Conservation (phyloP, 805 yeast genomes). For the Cyberlindnera mycetangii region DNA sequence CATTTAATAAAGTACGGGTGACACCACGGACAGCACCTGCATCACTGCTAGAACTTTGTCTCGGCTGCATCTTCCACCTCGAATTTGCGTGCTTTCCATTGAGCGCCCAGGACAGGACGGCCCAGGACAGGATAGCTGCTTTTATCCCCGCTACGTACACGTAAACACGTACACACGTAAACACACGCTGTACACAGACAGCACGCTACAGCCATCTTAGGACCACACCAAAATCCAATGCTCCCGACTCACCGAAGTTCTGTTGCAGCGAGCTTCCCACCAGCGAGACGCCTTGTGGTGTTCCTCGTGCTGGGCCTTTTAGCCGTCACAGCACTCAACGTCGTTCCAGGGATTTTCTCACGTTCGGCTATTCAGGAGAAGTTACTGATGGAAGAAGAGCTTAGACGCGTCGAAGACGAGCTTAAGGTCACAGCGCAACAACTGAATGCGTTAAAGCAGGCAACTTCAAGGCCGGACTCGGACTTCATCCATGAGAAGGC, state of each 20-base stretch:
- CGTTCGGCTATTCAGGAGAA: slow-evolving; percentile 1
- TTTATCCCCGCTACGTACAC: no score
- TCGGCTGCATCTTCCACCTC: no score
- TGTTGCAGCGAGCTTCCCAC: neutral
- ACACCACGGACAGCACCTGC: no score
- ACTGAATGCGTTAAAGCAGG: slow-evolving; percentile 6
- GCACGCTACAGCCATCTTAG: no score
- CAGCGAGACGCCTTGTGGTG: slow-evolving; percentile 2
- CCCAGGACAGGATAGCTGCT: no score
- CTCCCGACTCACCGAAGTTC: neutral
- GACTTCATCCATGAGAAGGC: slow-evolving; percentile 2
- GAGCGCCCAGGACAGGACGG: no score
- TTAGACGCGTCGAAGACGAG: slow-evolving; percentile 4
- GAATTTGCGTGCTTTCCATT: no score
- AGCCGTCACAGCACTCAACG: neutral
- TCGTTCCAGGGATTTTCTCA: neutral
- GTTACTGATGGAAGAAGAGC: slow-evolving; percentile 1
- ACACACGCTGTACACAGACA: no score
- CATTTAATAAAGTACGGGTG: no score
- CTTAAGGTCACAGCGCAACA: slow-evolving; percentile 9
- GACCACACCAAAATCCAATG: neutral
- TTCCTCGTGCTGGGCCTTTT: slow-evolving; percentile 1
- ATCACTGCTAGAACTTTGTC: no score
- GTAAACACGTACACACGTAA: no score
- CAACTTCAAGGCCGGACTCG: neutral